Percentiles rank a stretch among this genome's conserved stretches.
phyloP scores from a whole-genome alignment of 2,329 filamentous ascomycete species.

The Zarea fungicola region DNA sequence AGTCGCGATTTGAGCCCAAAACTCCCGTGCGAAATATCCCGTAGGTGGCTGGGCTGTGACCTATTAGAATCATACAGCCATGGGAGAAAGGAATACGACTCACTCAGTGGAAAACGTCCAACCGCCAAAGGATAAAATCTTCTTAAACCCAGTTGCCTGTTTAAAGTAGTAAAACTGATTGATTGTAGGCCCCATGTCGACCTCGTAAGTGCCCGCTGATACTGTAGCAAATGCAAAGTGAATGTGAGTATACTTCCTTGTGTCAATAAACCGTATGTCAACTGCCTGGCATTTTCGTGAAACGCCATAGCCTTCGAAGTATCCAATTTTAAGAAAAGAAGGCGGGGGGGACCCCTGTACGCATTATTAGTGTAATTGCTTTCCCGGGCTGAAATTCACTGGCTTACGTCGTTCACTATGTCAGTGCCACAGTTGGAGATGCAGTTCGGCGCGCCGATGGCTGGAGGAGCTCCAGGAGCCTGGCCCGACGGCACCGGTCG shows the following conservation, averaged over 20 bases:
- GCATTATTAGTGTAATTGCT: background rate
- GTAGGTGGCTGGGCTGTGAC: slow-evolving; percentile 23
- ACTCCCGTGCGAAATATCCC: slow-evolving; percentile 31
- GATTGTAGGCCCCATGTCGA: slow-evolving; percentile 18
- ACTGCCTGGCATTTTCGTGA: slow-evolving; percentile 16
- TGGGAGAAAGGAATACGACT: background rate
- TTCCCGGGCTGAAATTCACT: background rate
- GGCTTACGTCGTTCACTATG: slow-evolving; percentile 3
- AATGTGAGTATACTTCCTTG: slow-evolving; percentile 16
- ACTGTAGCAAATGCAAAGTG: slow-evolving; percentile 23
- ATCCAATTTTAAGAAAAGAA: slow-evolving; percentile 19
- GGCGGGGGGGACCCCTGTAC: background rate
- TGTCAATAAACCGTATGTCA: slow-evolving; percentile 21
- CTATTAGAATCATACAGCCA: background rate
- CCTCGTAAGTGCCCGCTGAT: slow-evolving; percentile 15
- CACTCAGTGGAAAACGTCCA: slow-evolving; percentile 36
- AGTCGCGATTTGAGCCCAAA: slow-evolving; percentile 24
- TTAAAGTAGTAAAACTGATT: slow-evolving; percentile 26
- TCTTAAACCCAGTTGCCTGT: slow-evolving; percentile 21
- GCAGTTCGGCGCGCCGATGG: slow-evolving; percentile 2
- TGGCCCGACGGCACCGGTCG: slow-evolving; percentile 6
- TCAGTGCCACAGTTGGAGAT: slow-evolving; percentile 13
- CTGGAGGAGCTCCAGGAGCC: background rate
- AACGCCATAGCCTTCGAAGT: slow-evolving; percentile 13
- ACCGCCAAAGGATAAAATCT: slow-evolving; percentile 39